Evolutionary conservation across 176 grass and related monocot genomes (phyloP).

Genomic region (Ampelocalamus luodianensis): DNA sequence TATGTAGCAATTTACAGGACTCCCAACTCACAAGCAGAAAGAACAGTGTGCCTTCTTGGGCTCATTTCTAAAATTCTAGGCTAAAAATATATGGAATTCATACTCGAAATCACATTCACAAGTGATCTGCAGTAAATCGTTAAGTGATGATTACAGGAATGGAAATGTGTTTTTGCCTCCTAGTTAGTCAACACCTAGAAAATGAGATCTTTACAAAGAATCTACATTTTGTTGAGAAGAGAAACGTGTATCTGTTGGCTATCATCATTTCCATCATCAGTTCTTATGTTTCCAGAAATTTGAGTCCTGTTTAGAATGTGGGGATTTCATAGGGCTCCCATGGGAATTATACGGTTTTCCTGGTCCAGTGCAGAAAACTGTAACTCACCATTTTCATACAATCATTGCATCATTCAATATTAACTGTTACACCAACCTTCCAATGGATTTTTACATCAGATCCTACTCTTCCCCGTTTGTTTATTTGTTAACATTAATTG

Average conservation of each 20-base stretch:
- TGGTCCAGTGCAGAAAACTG: not conserved
- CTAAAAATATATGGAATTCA: not conserved
- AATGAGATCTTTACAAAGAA: not conserved
- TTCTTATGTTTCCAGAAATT: slow-evolving; percentile 1
- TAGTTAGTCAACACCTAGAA: not conserved
- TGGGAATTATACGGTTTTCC: not conserved
- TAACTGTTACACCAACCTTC: not conserved
- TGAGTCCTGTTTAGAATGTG: not conserved
- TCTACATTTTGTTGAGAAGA: not conserved
- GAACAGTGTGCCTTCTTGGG: not conserved
- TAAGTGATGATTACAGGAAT: not conserved
- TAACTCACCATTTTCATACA: not conserved
- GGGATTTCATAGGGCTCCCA: not conserved
- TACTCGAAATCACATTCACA: not conserved
- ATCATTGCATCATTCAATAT: slow-evolving; percentile 2
- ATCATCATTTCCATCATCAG: not conserved
- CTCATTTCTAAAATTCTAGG: not conserved
- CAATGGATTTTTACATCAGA: not conserved
- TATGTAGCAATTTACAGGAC: not conserved
- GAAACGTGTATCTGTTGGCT: not conserved
- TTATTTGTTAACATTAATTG: slow-evolving; percentile 18
- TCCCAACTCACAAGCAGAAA: not conserved
- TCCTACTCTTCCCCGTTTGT: not conserved
- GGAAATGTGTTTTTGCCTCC: not conserved
- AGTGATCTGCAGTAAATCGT: not conserved